Evolutionary conservation across 2,329 filamentous ascomycete genomes (phyloP), one percentile per base, ranked within the genome.

Genomic region (Metarhizium brunneum): DNA sequence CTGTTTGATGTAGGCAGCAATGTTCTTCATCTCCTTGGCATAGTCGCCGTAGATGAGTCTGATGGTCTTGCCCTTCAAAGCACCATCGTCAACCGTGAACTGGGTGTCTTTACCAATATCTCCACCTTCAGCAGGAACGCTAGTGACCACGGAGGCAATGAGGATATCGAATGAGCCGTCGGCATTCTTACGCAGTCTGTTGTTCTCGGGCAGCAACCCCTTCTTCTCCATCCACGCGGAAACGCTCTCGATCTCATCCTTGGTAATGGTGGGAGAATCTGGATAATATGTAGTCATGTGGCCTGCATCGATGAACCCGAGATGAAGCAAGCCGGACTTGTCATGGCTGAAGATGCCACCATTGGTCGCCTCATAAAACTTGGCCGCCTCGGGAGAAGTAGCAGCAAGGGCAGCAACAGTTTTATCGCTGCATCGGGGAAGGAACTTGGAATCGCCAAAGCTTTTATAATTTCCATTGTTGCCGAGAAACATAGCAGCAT

Each of bases 381-480:
- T 76, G 64, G 81, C 76, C 6, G 86, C 82, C 54, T 86, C 82
- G 2, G 81, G 72, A 0, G 78, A 78, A 16, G 80, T 77, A 16
- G 77, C 76, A 48, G 86, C 85, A 38, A 92, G 75, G 58, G 85
- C 80, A 52, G 82, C 78, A 57, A 92, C 79, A 5, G 78, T 80
- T 57, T 81, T 79, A 61, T 84, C 79, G 6, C 79, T 76, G 64
- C 87, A 83, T 62, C 88, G 79, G 2, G 89, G 89, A 56, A 94
- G 80, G 66, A 94, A 92, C 68, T 94, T 94, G 64, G 86, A 82
- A 70, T 94, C 88, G 47, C 90, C 90, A 64, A 92, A 92, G 62
- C 87, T 87, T 74, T 92, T 92, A 74, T 92, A 94, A 71, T 94
- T 94, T 60, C 90, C 88, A 59, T 79, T 79, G 67, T 92, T 94